Evolutionary conservation across 345 rosid species (phyloP).

Genomic region (Euphorbia tirucalli): DNA sequence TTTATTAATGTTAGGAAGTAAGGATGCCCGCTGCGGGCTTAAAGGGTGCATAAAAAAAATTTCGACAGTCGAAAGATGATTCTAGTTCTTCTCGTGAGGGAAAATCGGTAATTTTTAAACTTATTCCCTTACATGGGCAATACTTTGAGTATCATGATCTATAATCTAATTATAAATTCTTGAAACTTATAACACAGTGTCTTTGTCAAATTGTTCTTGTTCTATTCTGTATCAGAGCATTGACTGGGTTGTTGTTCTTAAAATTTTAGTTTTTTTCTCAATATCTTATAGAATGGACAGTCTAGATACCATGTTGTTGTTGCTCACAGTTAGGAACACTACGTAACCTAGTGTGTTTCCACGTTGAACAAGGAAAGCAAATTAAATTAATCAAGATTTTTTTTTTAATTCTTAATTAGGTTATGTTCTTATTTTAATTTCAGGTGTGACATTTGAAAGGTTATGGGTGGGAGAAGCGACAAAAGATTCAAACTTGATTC

Average conservation of each 20-base stretch:
- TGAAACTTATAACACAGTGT: neutral
- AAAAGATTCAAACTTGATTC: too few species aligned
- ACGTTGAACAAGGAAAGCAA: too few species aligned
- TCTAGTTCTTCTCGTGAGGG: constrained; percentile 82
- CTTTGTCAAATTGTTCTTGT: neutral
- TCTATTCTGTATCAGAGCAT: neutral
- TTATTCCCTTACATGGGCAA: neutral
- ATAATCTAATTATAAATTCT: neutral
- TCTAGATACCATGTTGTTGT: neutral
- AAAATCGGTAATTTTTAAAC: constrained; percentile 55
- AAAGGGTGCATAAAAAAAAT: constrained; percentile 68
- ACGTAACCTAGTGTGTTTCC: too few species aligned
- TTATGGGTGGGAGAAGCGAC: too few species aligned
- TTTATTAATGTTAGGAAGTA: constrained; percentile 68
- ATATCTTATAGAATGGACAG: neutral
- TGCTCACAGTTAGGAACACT: neutral
- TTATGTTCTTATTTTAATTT: too few species aligned
- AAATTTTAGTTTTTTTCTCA: neutral
- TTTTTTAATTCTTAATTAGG: too few species aligned
- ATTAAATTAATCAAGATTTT: too few species aligned
- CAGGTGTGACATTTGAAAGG: too few species aligned
- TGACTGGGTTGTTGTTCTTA: neutral
- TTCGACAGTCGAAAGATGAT: constrained; percentile 77
- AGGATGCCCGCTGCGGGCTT: constrained; percentile 98
- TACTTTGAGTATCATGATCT: neutral